phyloP scores from a whole-genome alignment of 306 rosid genomes.

The Fagus crenata region DNA sequence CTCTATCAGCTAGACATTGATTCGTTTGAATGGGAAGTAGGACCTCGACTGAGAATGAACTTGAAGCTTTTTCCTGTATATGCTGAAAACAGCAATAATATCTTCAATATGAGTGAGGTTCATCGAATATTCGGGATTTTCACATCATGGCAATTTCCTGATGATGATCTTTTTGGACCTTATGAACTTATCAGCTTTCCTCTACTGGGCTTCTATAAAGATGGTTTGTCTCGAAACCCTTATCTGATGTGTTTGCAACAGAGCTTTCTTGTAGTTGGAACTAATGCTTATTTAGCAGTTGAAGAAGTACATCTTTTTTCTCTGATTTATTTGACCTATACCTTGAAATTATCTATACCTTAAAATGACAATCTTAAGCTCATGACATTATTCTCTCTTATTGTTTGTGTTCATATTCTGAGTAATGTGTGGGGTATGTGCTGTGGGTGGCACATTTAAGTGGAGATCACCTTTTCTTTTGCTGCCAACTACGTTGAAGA shows the following conservation, averaged over 20 bases:
- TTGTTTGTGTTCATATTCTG: neutral
- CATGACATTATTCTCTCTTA: neutral
- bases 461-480: neutral
- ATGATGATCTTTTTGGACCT: constrained; percentile 65
- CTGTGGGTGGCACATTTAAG: neutral
- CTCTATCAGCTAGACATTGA: constrained; percentile 54
- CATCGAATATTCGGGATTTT: constrained; percentile 48
- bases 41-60: constrained; percentile 69
- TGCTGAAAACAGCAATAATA: constrained; percentile 7
- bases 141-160: constrained; percentile 64
- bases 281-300: constrained; percentile 16
- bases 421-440: neutral
- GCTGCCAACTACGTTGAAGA: neutral
- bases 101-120: constrained; percentile 60
- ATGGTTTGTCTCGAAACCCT: constrained; percentile 57
- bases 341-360: neutral
- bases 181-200: constrained; percentile 57
- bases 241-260: constrained; percentile 22
- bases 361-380: neutral
- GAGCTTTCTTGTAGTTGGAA: neutral
- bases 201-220: constrained; percentile 46
- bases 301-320: constrained; percentile 19
- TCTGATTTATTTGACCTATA: neutral
- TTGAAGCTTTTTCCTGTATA: constrained; percentile 71
- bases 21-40: constrained; percentile 52